Evolutionary conservation across 164 flowering plant genomes (phyloP).

Genomic region (Chimonanthus praecox): DNA sequence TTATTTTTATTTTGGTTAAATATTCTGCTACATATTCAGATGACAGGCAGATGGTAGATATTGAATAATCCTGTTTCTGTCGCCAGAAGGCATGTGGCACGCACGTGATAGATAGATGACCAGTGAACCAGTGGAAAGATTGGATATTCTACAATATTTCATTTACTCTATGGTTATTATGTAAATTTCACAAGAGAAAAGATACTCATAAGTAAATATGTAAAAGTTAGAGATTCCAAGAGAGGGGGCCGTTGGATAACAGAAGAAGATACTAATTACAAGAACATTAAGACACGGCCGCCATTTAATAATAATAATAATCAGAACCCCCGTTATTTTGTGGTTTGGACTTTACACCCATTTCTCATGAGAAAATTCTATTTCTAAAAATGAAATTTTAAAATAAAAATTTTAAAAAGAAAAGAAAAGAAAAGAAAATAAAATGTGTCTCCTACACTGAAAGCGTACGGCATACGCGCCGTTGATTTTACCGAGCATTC

Average conservation of each 20-base stretch:
- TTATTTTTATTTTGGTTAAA: too few species aligned
- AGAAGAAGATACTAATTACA: constrained; percentile 19
- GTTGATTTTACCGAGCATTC: constrained; percentile 16
- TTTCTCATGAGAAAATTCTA: constrained; percentile 5
- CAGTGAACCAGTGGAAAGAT: too few species aligned
- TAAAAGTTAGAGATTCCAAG: neutral
- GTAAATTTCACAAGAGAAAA: too few species aligned
- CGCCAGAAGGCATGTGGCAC: too few species aligned
- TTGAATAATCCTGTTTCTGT: too few species aligned
- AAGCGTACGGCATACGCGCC: constrained; percentile 25
- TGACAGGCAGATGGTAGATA: too few species aligned
- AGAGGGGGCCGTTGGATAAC: neutral
- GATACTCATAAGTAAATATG: neutral
- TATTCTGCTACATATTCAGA: too few species aligned
- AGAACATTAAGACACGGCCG: constrained; percentile 17
- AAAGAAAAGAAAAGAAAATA: too few species aligned
- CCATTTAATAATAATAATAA: constrained; percentile 1
- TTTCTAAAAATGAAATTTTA: constrained; percentile 1
- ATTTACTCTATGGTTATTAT: too few species aligned
- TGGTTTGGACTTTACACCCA: constrained; percentile 25
- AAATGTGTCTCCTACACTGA: constrained; percentile 2
- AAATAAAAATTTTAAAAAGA: neutral
- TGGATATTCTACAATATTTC: too few species aligned
- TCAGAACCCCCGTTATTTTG: constrained; percentile 2
- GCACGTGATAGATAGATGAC: too few species aligned